Evolutionary conservation across 2,329 filamentous ascomycete genomes (phyloP).

Genomic region (Alternaria sp.): DNA sequence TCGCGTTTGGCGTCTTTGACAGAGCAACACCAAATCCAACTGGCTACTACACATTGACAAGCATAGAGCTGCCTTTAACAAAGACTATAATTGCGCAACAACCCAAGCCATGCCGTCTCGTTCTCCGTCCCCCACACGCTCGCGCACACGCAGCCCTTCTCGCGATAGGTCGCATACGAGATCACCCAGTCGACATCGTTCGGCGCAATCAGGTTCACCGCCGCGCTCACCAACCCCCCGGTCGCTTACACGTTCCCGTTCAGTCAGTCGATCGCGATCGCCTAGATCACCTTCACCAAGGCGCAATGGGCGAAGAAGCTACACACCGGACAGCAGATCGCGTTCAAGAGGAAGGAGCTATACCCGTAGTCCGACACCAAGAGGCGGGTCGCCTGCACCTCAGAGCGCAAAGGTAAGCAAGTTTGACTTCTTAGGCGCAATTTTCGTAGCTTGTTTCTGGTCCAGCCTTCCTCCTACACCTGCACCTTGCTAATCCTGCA

Average conservation of each 20-base stretch:
- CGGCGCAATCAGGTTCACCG: constrained; percentile 43
- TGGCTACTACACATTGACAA: background rate
- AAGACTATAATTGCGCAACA: background rate
- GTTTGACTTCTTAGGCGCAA: background rate
- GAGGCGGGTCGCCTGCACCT: constrained; percentile 45
- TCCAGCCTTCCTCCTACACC: constrained; percentile 9
- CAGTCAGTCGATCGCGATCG: constrained; percentile 44
- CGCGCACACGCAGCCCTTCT: constrained; percentile 50
- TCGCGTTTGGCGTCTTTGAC: constrained; percentile 21
- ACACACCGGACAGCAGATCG: constrained; percentile 41
- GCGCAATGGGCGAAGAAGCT: constrained; percentile 51
- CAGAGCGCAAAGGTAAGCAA: constrained; percentile 51
- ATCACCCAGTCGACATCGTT: constrained; percentile 36
- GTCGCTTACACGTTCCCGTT: constrained; percentile 49
- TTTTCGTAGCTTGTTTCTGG: background rate
- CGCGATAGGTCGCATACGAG: constrained; percentile 53
- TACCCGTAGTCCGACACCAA: constrained; percentile 48
- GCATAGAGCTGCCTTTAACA: background rate
- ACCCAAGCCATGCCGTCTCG: constrained; percentile 33
- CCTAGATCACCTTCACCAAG: constrained; percentile 37
- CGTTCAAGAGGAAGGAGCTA: constrained; percentile 47
- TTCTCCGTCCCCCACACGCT: constrained; percentile 37
- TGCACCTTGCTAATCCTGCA: constrained; percentile 7
- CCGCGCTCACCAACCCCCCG: constrained; percentile 52
- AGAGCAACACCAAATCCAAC: constrained; percentile 1